Evolutionary conservation across 2,329 filamentous ascomycete genomes (phyloP).

Genomic region (Metarhizium anisopliae): DNA sequence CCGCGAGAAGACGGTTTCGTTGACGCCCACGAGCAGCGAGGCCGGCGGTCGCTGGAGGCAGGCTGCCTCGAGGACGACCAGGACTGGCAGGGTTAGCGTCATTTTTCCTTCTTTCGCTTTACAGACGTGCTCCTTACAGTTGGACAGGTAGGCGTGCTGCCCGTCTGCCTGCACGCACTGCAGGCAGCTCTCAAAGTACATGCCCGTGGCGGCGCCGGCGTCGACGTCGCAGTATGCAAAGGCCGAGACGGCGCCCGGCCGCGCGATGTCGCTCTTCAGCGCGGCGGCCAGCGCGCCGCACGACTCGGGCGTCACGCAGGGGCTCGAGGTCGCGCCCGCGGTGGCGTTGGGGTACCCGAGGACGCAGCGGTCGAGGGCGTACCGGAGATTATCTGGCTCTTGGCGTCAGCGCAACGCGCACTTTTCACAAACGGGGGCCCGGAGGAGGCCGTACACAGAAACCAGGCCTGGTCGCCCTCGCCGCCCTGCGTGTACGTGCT

Average conservation of each 20-base stretch:
- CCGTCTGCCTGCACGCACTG: conserved; percentile 36
- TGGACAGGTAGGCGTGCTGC: conserved; percentile 35
- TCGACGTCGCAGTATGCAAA: conserved; percentile 39
- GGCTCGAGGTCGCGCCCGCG: conserved; percentile 29
- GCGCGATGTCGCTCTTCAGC: conserved; percentile 30
- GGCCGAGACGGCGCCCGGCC: conserved; percentile 21
- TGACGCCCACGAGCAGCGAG: conserved; percentile 29
- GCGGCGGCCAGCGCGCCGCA: conserved; percentile 36
- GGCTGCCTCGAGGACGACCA: conserved; percentile 42
- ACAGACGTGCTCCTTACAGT: conserved; percentile 29
- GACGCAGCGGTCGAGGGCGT: conserved; percentile 42
- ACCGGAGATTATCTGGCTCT: conserved; percentile 40
- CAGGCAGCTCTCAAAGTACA: conserved; percentile 30
- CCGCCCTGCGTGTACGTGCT: conserved; percentile 36
- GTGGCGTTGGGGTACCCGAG: conserved; percentile 42
- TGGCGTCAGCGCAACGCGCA: too few species aligned
- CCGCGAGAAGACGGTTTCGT: conserved; percentile 35
- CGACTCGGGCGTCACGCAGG: conserved; percentile 41
- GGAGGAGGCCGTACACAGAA: conserved; percentile 40
- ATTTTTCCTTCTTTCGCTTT: too few species aligned
- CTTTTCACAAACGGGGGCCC: too few species aligned
- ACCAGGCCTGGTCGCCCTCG: conserved; percentile 48
- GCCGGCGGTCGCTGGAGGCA: conserved; percentile 35
- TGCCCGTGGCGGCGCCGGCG: conserved; percentile 23
- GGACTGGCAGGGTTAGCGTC: conserved; percentile 22